Percentiles rank a stretch among this genome's conserved stretches.
phyloP scores from a whole-genome alignment of 305 asterid species.

The Salvia sclarea region DNA sequence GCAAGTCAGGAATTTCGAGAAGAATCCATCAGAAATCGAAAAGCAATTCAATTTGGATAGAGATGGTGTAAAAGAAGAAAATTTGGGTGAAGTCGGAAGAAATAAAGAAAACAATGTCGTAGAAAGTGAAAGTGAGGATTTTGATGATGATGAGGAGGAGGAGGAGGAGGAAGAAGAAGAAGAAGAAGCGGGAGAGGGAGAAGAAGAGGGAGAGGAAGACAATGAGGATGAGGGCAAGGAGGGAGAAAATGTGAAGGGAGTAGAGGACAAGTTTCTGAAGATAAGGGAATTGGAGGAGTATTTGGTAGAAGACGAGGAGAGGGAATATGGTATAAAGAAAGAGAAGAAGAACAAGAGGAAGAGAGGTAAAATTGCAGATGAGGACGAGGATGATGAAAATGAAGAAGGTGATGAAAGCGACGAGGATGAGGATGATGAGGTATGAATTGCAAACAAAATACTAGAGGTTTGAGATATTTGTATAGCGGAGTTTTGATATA shows the following conservation, averaged over 20 bases:
- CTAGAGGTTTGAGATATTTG: not conserved
- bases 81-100: conserved; percentile 22
- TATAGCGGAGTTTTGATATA: not conserved
- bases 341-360: conserved; percentile 45
- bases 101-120: conserved; percentile 26
- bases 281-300: conserved; percentile 79
- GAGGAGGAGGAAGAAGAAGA: conserved; percentile 33
- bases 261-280: conserved; percentile 83
- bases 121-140: conserved; percentile 39
- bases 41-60: conserved; percentile 42
- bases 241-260: conserved; percentile 41
- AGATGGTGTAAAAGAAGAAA: conserved; percentile 26
- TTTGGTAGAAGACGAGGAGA: conserved; percentile 68
- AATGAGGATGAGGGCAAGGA: conserved; percentile 39
- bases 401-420: conserved; percentile 38
- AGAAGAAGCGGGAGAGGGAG: conserved; percentile 34
- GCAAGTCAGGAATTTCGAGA: conserved; percentile 60
- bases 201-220: conserved; percentile 17
- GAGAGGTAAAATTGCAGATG: conserved; percentile 31
- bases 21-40: conserved; percentile 58
- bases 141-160: conserved; percentile 43
- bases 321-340: conserved; percentile 68
- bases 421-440: conserved; percentile 52
- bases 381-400: conserved; percentile 31
- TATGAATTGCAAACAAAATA: conserved; percentile 28